Conservation (phyloP, 306 rosid genomes). For the Lathyrus aphaca region DNA sequence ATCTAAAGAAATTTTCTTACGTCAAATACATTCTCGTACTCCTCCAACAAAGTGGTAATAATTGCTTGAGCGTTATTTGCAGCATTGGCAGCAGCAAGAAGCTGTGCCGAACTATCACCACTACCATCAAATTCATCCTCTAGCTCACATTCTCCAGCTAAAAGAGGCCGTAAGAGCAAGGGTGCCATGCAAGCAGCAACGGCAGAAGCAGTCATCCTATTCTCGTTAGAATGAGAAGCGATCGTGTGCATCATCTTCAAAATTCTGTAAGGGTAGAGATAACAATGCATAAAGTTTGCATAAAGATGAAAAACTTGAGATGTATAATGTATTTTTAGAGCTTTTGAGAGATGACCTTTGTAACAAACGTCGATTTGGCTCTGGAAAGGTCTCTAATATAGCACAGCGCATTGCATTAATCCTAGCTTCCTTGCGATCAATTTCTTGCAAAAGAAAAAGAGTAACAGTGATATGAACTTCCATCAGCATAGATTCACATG, state of each 20-base stretch:
- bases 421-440: constrained; percentile 89
- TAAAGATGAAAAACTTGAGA: background rate
- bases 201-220: constrained; percentile 96
- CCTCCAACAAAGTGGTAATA: constrained; percentile 90
- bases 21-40: constrained; percentile 84
- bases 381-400: constrained; percentile 91
- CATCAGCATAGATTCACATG: constrained; percentile 13
- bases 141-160: constrained; percentile 95
- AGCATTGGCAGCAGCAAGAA: constrained; percentile 98
- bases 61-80: constrained; percentile 97
- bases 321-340: background rate
- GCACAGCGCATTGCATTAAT: constrained; percentile 86
- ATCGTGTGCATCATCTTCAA: constrained; percentile 93
- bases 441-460: constrained; percentile 56
- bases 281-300: background rate
- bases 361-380: constrained; percentile 92
- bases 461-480: constrained; percentile 31
- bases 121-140: constrained; percentile 89
- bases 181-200: constrained; percentile 99
- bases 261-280: constrained; percentile 59
- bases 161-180: constrained; percentile 89
- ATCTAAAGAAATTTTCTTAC: constrained; percentile 55
- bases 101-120: constrained; percentile 96
- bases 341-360: constrained; percentile 60
- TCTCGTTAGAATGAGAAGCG: constrained; percentile 81